Conservation (phyloP, 768 basidiomycete species). For the Tylopilus balloui region DNA sequence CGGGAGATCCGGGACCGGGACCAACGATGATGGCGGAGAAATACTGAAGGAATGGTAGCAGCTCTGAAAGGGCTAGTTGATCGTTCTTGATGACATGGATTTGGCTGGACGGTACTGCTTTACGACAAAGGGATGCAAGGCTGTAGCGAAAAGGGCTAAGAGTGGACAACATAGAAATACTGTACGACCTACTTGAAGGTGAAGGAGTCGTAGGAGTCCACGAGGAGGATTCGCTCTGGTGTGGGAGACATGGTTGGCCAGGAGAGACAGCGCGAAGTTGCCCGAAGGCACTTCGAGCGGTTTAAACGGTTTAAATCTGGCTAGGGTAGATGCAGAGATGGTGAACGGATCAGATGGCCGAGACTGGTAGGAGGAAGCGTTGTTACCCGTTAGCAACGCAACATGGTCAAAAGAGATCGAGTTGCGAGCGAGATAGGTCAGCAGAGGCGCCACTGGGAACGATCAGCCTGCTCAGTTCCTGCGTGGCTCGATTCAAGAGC, state of each 20-base stretch:
- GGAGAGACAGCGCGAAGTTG: not conserved
- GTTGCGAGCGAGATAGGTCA: not conserved
- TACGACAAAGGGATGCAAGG: conserved; percentile 66
- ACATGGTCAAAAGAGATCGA: not conserved
- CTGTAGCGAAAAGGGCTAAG: conserved; percentile 33
- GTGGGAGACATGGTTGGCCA: conserved; percentile 24
- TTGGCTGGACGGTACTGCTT: conserved; percentile 53
- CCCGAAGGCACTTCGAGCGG: not conserved
- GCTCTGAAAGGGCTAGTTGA: conserved; percentile 42
- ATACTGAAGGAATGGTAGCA: conserved; percentile 49
- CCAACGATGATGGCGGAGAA: conserved; percentile 73
- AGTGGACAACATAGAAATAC: not conserved
- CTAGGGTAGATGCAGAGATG: not conserved
- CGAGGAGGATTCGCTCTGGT: conserved; percentile 55
- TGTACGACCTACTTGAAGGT: conserved; percentile 69
- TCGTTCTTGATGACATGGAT: conserved; percentile 78
- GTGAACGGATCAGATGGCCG: not conserved
- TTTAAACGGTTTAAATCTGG: not conserved
- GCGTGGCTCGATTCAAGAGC: not conserved
- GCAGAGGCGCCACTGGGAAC: not conserved
- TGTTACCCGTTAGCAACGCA: not conserved
- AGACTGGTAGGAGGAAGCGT: not conserved
- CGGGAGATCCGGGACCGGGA: conserved; percentile 78
- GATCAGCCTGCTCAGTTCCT: not conserved
- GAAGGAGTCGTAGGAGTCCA: conserved; percentile 87